These are phyloP conservation scores for Taphrina pruni DNA, from an alignment of 1,139 yeast genomes.

Conservation along the genomic window DNA sequence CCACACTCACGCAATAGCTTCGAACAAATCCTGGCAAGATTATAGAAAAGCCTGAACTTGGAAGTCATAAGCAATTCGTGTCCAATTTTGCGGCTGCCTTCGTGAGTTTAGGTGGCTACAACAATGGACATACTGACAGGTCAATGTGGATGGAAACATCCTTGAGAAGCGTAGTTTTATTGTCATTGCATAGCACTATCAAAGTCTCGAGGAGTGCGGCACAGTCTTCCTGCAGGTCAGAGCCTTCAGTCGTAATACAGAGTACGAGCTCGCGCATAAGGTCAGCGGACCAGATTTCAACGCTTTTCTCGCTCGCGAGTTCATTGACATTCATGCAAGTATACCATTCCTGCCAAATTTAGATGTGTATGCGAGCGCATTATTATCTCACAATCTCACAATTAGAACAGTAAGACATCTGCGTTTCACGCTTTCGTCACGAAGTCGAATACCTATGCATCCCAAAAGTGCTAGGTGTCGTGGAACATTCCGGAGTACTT, in stretches of 20 bases:
- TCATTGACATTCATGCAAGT: conserved; percentile 3
- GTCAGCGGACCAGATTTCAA: conserved; percentile 11
- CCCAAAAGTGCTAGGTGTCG: conserved; percentile 13
- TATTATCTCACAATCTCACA: neutral
- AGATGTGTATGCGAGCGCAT: neutral
- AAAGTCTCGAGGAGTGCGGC: conserved; percentile 15
- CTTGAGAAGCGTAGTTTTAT: conserved; percentile 16
- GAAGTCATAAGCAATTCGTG: neutral
- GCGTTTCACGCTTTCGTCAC: neutral
- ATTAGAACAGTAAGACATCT: neutral
- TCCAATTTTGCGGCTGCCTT: conserved; percentile 13
- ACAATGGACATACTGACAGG: neutral
- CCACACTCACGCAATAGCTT: conserved; percentile 18
- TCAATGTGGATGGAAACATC: neutral
- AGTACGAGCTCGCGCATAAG: conserved; percentile 11
- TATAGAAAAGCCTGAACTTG: neutral
- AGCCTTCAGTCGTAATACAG: neutral
- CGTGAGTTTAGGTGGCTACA: neutral
- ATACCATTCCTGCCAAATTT: conserved; percentile 9
- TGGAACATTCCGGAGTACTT: neutral
- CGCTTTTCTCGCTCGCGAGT: conserved; percentile 3
- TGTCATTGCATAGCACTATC: conserved; percentile 8
- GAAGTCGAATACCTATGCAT: neutral
- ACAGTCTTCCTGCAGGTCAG: neutral
- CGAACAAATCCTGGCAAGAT: conserved; percentile 12